Conservation (phyloP, 495 filamentous ascomycete genomes). For the Diplogelasinospora grovesii region DNA sequence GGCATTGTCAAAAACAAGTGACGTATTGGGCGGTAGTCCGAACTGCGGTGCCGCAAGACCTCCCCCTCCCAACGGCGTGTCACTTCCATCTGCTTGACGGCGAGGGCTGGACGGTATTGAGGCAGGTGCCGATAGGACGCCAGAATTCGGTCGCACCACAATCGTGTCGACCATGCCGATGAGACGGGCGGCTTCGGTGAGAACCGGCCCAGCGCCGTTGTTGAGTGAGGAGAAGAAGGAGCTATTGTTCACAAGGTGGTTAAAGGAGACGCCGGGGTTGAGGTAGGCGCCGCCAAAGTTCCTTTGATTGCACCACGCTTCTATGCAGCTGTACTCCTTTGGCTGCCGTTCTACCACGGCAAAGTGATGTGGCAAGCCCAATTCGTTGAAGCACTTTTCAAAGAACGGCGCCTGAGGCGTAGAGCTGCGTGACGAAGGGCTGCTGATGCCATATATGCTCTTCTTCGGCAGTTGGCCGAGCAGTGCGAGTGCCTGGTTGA, state of each 20-base stretch:
- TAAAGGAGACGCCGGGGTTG: constrained; percentile 57
- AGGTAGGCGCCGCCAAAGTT: constrained; percentile 75
- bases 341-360: constrained; percentile 64
- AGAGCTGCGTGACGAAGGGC: constrained; percentile 48
- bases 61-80: constrained; percentile 15
- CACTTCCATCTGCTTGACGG: constrained; percentile 22
- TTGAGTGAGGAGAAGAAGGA: constrained; percentile 37
- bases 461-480: constrained; percentile 76
- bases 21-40: constrained; percentile 33
- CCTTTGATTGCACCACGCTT: constrained; percentile 59
- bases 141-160: constrained; percentile 44
- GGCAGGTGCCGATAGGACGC: constrained; percentile 29
- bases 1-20: constrained; percentile 68
- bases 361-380: constrained; percentile 74
- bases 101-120: constrained; percentile 35
- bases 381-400: constrained; percentile 83
- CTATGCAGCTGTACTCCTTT: constrained; percentile 50
- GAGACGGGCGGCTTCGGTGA: constrained; percentile 65
- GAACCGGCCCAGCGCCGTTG: constrained; percentile 50
- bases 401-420: constrained; percentile 75
- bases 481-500: constrained; percentile 68
- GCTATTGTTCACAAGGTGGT: constrained; percentile 30
- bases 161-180: constrained; percentile 80
- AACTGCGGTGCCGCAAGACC: constrained; percentile 10
- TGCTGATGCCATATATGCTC: constrained; percentile 72